A percentile compares a stretch with the other conserved stretches of the same genome.
Evolutionary conservation across 1,284 basidiomycete genomes (phyloP).

Genomic region (Volvariella volvacea): DNA sequence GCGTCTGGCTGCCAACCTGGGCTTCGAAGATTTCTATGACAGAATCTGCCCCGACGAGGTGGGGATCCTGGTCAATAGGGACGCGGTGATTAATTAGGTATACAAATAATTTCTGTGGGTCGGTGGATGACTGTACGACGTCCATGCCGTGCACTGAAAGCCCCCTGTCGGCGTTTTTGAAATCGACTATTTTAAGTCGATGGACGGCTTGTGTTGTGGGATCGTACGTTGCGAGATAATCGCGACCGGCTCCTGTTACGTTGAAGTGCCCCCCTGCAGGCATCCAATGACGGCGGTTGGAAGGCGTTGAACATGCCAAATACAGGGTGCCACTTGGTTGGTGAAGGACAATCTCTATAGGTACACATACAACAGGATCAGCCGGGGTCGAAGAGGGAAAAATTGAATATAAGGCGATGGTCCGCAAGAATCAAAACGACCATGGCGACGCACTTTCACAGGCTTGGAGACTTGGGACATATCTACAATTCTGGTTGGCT

Average conservation of each 20-base stretch:
- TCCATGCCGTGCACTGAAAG: slow-evolving; percentile 70
- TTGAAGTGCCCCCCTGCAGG: slow-evolving; percentile 43
- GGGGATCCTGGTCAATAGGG: slow-evolving; percentile 31
- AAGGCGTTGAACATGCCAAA: slow-evolving; percentile 59
- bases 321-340: slow-evolving; percentile 55
- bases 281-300: slow-evolving; percentile 47
- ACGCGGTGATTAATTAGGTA: slow-evolving; percentile 65
- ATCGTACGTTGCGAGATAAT: slow-evolving; percentile 63
- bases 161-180: slow-evolving; percentile 28
- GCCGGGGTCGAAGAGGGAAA: too few species aligned
- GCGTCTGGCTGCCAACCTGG: slow-evolving; percentile 30
- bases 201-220: slow-evolving; percentile 38
- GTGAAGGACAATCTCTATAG: slow-evolving; percentile 44
- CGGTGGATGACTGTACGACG: slow-evolving; percentile 46
- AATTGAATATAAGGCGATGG: too few species aligned
- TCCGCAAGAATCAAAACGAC: too few species aligned
- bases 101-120: slow-evolving; percentile 49
- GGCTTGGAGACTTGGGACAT: slow-evolving; percentile 44
- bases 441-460: slow-evolving; percentile 69
- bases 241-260: slow-evolving; percentile 33
- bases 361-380: neutral
- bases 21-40: slow-evolving; percentile 68
- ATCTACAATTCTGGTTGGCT: slow-evolving; percentile 41
- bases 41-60: slow-evolving; percentile 60
- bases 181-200: slow-evolving; percentile 37